Conservation (phyloP, 2,329 filamentous ascomycete species). For the Diplodia seriata region DNA sequence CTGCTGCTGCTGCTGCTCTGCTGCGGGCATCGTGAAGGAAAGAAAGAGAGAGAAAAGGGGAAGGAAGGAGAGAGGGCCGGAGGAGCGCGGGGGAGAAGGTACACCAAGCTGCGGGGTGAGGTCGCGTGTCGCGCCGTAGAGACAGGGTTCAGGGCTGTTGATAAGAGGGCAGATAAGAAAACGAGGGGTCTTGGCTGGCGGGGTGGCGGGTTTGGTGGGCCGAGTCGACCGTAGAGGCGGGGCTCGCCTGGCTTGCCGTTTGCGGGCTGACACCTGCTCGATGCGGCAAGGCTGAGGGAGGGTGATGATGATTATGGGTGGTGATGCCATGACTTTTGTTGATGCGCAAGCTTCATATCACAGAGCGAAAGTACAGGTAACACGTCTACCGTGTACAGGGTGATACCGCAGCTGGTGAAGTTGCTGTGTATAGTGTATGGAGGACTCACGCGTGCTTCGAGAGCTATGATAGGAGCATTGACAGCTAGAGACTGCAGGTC, state of each 20-base stretch:
- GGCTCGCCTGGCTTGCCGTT: constrained; percentile 15
- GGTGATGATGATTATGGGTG: too few relatives aligned
- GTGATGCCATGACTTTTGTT: too few relatives aligned
- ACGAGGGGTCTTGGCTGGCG: neutral
- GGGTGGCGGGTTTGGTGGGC: neutral
- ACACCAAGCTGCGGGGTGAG: neutral
- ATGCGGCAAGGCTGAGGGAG: too few relatives aligned
- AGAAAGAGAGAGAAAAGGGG: neutral
- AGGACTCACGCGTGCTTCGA: too few relatives aligned
- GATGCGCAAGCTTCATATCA: too few relatives aligned
- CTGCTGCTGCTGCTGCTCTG: constrained; percentile 7
- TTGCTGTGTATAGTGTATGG: too few relatives aligned
- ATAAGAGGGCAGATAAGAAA: constrained; percentile 2
- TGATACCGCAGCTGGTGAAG: too few relatives aligned
- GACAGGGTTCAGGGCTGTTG: neutral
- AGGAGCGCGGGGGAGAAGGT: neutral
- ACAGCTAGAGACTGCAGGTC: too few relatives aligned
- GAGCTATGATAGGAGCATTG: too few relatives aligned
- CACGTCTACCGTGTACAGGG: too few relatives aligned
- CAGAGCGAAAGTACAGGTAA: too few relatives aligned
- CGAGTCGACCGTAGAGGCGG: neutral
- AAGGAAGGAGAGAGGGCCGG: neutral
- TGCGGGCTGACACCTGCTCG: neutral
- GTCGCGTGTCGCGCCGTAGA: constrained; percentile 5
- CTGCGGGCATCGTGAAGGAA: constrained; percentile 22